Conservation (phyloP, 139 green algal genomes). For the Edaphochlamys debaryana region DNA sequence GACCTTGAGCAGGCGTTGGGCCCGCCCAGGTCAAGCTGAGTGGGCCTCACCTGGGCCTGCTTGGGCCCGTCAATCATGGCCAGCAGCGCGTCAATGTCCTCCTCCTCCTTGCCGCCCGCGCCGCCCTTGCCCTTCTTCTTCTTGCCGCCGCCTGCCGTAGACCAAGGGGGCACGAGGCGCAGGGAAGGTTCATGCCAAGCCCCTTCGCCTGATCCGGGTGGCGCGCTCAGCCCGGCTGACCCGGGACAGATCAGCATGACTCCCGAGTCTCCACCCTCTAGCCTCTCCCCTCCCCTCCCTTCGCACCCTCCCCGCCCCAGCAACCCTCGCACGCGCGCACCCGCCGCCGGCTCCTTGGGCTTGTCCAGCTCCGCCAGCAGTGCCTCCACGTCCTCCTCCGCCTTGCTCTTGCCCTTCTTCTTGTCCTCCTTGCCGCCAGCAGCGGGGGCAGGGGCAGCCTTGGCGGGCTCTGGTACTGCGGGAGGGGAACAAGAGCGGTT, state of each 20-base stretch:
- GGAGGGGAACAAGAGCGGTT: not conserved
- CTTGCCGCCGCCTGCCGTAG: constrained; percentile 30
- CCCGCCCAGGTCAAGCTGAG: no score
- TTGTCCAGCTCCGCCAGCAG: constrained; percentile 81
- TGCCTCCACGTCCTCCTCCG: constrained; percentile 75
- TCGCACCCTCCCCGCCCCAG: no score
- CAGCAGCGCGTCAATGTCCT: constrained; percentile 78
- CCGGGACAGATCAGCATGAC: no score
- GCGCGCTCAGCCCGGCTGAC: no score
- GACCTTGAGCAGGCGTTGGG: no score
- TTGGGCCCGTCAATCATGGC: constrained; percentile 72
- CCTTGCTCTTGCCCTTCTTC: constrained; percentile 47
- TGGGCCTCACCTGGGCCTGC: no score
- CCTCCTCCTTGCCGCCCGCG: constrained; percentile 58
- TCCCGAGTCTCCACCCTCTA: no score
- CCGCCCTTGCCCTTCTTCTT: constrained; percentile 63
- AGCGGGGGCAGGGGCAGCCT: not conserved
- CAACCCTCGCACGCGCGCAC: not conserved
- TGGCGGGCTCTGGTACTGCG: not conserved
- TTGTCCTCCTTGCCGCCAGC: constrained; percentile 43
- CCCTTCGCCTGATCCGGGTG: no score
- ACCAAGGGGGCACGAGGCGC: not conserved
- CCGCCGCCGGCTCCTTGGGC: constrained; percentile 43
- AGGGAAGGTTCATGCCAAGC: no score
- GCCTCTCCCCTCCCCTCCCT: no score